phyloP scores from a whole-genome alignment of 352 stramenopile genomes.

The Proteromonas lacertae region DNA sequence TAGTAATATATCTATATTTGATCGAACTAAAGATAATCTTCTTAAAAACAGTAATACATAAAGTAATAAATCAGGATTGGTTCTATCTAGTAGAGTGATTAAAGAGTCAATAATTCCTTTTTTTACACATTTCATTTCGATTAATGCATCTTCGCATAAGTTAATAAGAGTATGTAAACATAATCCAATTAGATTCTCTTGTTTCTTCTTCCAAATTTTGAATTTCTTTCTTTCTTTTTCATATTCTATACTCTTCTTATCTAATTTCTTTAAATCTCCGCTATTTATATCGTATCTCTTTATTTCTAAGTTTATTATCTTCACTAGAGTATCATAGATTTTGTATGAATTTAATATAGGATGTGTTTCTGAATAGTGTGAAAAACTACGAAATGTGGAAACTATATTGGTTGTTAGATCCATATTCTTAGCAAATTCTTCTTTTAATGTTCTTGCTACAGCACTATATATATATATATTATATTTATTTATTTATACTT shows the following conservation, averaged over 20 bases:
- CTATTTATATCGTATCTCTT: too few relatives aligned
- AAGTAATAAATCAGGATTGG: constrained; percentile 42
- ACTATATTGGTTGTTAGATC: constrained; percentile 66
- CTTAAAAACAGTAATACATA: constrained; percentile 53
- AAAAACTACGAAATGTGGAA: too few relatives aligned
- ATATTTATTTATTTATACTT: too few relatives aligned
- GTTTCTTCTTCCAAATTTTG: constrained; percentile 32
- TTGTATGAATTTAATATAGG: too few relatives aligned
- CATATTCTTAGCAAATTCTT: constrained; percentile 68
- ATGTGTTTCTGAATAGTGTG: not conserved
- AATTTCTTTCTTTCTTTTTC: too few relatives aligned
- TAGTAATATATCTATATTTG: constrained; percentile 63
- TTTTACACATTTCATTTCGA: constrained; percentile 75
- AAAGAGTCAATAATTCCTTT: constrained; percentile 12
- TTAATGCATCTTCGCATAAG: constrained; percentile 56
- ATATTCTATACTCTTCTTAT: too few relatives aligned
- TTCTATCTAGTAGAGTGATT: constrained; percentile 22
- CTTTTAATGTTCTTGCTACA: constrained; percentile 53
- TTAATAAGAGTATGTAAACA: constrained; percentile 67
- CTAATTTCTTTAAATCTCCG: too few relatives aligned
- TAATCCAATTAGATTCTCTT: constrained; percentile 61
- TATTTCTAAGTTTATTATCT: too few relatives aligned
- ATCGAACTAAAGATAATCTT: constrained; percentile 64
- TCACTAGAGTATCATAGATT: too few relatives aligned
- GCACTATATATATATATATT: too few relatives aligned